phyloP scores from a whole-genome alignment of 2,329 filamentous ascomycete species.

The Fusarium verticillioides region DNA sequence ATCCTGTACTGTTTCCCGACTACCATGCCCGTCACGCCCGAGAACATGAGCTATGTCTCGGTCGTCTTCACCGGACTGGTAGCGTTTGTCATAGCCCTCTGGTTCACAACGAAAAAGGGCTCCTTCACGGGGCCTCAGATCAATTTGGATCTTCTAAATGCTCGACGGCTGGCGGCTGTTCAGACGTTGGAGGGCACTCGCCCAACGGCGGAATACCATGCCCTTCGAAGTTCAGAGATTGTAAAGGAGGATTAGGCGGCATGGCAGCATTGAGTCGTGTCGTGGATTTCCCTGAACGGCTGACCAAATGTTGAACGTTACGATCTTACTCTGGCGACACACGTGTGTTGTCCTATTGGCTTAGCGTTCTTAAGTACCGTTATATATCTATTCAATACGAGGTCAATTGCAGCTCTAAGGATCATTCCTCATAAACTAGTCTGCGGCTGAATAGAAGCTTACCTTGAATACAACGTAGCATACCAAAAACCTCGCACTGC shows the following conservation, averaged over 20 bases:
- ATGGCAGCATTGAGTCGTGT: background rate
- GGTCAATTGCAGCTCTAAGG: background rate
- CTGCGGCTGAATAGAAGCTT: background rate
- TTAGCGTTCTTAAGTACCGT: background rate
- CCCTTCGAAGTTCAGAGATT: background rate
- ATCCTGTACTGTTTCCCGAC: slow-evolving; percentile 38
- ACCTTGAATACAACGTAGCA: background rate
- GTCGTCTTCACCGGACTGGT: slow-evolving; percentile 32
- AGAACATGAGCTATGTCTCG: slow-evolving; percentile 42
- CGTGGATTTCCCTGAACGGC: background rate
- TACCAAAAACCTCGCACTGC: background rate
- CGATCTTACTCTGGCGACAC: background rate
- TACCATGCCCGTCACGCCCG: slow-evolving; percentile 25
- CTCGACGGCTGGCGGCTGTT: slow-evolving; percentile 22
- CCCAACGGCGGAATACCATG: background rate
- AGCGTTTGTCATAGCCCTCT: slow-evolving; percentile 30
- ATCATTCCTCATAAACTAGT: background rate
- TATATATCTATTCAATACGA: background rate
- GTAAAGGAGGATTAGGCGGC: background rate
- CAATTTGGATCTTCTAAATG: slow-evolving; percentile 29
- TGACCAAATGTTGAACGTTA: background rate
- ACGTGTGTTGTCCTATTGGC: background rate
- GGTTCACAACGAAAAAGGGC: slow-evolving; percentile 35
- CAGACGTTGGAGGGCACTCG: slow-evolving; percentile 1
- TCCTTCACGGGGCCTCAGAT: slow-evolving; percentile 36